Evolutionary conservation across 2,329 filamentous ascomycete genomes (phyloP).

Genomic region (Colletotrichum orbiculare): DNA sequence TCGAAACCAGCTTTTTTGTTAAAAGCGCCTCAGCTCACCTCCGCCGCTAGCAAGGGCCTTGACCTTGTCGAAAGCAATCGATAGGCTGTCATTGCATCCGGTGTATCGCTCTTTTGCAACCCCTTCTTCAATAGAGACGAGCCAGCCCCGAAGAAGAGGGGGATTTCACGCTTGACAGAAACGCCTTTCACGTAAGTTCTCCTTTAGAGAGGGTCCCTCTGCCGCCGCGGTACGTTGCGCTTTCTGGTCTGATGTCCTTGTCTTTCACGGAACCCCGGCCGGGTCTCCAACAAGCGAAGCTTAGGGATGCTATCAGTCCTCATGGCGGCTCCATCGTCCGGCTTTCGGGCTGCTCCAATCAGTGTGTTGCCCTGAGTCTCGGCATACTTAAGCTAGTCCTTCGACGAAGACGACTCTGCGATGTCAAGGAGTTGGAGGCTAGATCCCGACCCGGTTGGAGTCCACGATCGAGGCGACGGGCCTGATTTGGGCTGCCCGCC

Average conservation of each 20-base stretch:
- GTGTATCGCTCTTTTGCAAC: constrained; percentile 35
- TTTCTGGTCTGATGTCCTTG: constrained; percentile 34
- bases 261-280: constrained; percentile 30
- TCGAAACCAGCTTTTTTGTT: constrained; percentile 42
- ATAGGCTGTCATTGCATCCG: constrained; percentile 46
- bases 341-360: constrained; percentile 32
- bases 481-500: constrained; percentile 19
- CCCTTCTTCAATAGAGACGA: constrained; percentile 23
- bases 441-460: constrained; percentile 12
- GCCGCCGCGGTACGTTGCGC: constrained; percentile 21
- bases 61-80: constrained; percentile 43
- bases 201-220: constrained; percentile 11
- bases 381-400: constrained; percentile 19
- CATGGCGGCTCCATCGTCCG: constrained; percentile 20
- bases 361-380: constrained; percentile 30
- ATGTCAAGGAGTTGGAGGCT: constrained; percentile 13
- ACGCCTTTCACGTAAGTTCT: constrained; percentile 20
- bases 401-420: constrained; percentile 7
- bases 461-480: neutral
- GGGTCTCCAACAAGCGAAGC: constrained; percentile 27
- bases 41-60: constrained; percentile 42
- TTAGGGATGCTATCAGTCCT: constrained; percentile 7
- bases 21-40: constrained; percentile 49
- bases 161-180: constrained; percentile 24
- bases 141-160: constrained; percentile 12